A percentile compares a stretch with the other conserved stretches of the same genome.
phyloP scores from a whole-genome alignment of 306 rosid species.

The Amphicarpaea edgeworthii region DNA sequence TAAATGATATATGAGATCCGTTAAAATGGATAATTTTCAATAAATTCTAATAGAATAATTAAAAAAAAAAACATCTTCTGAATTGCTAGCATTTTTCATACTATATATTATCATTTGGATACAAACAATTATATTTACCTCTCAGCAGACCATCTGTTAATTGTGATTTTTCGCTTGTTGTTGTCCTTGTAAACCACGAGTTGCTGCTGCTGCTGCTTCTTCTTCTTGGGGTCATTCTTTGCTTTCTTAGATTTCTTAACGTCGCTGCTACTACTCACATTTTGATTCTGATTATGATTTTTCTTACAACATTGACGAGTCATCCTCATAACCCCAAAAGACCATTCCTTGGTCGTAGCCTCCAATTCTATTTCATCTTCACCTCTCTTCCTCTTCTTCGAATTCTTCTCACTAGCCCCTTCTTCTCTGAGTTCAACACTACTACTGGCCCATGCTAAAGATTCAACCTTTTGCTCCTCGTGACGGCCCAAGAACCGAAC shows the following conservation, averaged over 20 bases:
- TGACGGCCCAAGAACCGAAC: constrained; percentile 68
- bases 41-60: no score
- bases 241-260: constrained; percentile 40
- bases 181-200: constrained; percentile 39
- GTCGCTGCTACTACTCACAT: constrained; percentile 29
- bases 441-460: constrained; percentile 33
- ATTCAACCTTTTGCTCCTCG: constrained; percentile 52
- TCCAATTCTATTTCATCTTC: constrained; percentile 43
- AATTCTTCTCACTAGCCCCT: constrained; percentile 14
- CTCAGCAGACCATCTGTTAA: constrained; percentile 64
- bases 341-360: constrained; percentile 24
- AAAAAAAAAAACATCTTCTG: no score
- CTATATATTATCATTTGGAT: neutral
- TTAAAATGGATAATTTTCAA: no score
- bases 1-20: no score
- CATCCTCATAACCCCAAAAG: constrained; percentile 35
- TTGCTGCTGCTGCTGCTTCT: constrained; percentile 50
- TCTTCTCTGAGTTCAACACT: constrained; percentile 20
- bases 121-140: constrained; percentile 41
- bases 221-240: constrained; percentile 46
- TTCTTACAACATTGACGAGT: constrained; percentile 57
- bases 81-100: no score
- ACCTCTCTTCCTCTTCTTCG: constrained; percentile 41
- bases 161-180: constrained; percentile 56
- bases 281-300: constrained; percentile 41